Conservation (phyloP, 352 stramenopile species). For the Phytophthora palmivora region DNA sequence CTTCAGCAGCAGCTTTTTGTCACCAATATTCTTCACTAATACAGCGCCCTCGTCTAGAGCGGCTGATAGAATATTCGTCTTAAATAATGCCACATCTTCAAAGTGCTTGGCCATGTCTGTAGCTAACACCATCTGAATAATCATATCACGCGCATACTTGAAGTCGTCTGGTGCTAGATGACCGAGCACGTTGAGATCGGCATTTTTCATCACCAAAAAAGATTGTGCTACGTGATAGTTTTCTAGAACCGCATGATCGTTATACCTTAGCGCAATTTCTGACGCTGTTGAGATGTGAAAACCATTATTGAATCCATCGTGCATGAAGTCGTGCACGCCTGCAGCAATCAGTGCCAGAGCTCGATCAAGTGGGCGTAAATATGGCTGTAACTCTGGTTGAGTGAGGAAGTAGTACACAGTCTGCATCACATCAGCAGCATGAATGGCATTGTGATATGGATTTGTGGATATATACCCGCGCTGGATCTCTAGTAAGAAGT, state of each 20-base stretch:
- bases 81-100: constrained; percentile 89
- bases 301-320: constrained; percentile 92
- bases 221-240: constrained; percentile 91
- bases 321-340: constrained; percentile 90
- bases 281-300: constrained; percentile 90
- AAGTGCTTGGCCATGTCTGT: constrained; percentile 93
- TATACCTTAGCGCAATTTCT: constrained; percentile 90
- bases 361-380: constrained; percentile 79
- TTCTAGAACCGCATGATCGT: constrained; percentile 89
- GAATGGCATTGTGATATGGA: constrained; percentile 91
- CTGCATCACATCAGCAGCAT: constrained; percentile 91
- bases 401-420: constrained; percentile 88
- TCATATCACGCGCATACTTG: constrained; percentile 89
- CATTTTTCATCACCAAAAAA: constrained; percentile 91
- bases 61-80: constrained; percentile 82
- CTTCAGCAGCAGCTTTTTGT: constrained; percentile 90
- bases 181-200: constrained; percentile 84
- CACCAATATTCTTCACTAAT: constrained; percentile 82
- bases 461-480: constrained; percentile 82
- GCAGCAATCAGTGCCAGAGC: constrained; percentile 79
- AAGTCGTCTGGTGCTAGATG: constrained; percentile 80
- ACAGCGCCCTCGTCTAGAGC: constrained; percentile 71
- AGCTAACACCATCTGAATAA: constrained; percentile 91
- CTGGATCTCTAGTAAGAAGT: constrained; percentile 87
- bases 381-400: constrained; percentile 74